Evolutionary conservation across 225 moss, liverwort and hornwort genomes (phyloP), one percentile per base, ranked within the genome.

Genomic region (Bryum argenteum): DNA sequence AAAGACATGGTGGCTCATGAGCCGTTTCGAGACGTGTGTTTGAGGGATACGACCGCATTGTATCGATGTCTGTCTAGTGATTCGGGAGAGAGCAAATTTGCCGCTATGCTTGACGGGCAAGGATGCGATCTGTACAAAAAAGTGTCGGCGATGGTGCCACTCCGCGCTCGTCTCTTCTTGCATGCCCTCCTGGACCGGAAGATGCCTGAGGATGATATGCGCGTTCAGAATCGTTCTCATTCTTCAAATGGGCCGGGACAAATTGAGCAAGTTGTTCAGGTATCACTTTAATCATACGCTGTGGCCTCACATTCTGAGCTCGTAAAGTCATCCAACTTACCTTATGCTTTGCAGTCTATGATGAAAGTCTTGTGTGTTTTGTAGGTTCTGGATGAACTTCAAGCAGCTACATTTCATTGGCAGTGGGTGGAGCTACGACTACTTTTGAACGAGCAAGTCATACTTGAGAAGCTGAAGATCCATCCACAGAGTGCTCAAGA

Each of bases 341-440:
- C 61, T 71, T 17, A 40, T 21, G 37, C 58, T 58, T 58, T 24
- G 16, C 23, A 83, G 71, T 47, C 41, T 4, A 64, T 39, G 59
- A 64, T 60, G 19, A 17, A n/a, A 58, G 43, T 14, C 4, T 26
- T 61, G 8, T 60, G 28, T 71, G 15, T 61, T 56, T 54, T 65
- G 44, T 82, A 91, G 85, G 87, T 94, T 65, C 76, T 98, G 78
- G 98, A 98, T 85, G 92, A 98, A 77, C 86, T 98, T 50, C 98
- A 98, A 75, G 94, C 94, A 24, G 98, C 98, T 20, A 98, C 98
- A 58, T 98, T 92, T 80, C 98, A 98, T 80, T 98, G 98, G 98
- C 98, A 98, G 78, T 94, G 94, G 98, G 87, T 98, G 72, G 98
- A 98, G 80, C 78, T 98, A 22, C 85, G 98, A 64, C 79, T 98